phyloP scores from a whole-genome alignment of 116 monocot genomes.

The Posidonia oceanica region DNA sequence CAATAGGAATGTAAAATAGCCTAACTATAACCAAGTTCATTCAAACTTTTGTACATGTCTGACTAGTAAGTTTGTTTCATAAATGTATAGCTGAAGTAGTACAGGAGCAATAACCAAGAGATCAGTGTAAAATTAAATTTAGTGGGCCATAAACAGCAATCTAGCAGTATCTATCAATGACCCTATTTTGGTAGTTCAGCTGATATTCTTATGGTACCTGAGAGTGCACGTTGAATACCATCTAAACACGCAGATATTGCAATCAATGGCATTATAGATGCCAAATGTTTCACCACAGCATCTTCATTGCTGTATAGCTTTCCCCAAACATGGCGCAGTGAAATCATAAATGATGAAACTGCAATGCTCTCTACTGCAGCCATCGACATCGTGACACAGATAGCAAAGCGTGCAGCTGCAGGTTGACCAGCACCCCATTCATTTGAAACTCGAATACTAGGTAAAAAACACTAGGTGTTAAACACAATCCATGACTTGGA shows the following conservation, averaged over 20 bases:
- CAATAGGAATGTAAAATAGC: too few relatives aligned
- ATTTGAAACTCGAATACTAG: conserved; percentile 44
- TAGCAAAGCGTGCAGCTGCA: conserved; percentile 24
- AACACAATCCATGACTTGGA: not conserved
- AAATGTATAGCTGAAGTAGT: too few relatives aligned
- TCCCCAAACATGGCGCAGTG: conserved; percentile 31
- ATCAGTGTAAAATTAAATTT: too few relatives aligned
- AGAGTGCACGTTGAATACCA: conserved; percentile 31
- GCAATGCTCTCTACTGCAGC: conserved; percentile 10
- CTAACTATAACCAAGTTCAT: too few relatives aligned
- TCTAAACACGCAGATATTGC: conserved; percentile 30
- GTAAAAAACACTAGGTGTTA: not conserved
- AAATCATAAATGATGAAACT: conserved; percentile 9
- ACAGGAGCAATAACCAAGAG: too few relatives aligned
- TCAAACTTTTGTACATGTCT: too few relatives aligned
- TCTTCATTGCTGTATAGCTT: conserved; percentile 28
- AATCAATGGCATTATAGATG: conserved; percentile 34
- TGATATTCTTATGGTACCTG: conserved; percentile 18
- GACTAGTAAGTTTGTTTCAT: too few relatives aligned
- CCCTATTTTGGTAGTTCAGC: too few relatives aligned
- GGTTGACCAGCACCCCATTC: conserved; percentile 42
- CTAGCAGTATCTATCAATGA: too few relatives aligned
- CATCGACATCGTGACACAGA: conserved; percentile 10
- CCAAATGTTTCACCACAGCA: conserved; percentile 21
- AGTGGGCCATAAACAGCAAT: too few relatives aligned